Evolutionary conservation across 2,329 filamentous ascomycete genomes (phyloP).

Genomic region (Neofusicoccum umdonicola): DNA sequence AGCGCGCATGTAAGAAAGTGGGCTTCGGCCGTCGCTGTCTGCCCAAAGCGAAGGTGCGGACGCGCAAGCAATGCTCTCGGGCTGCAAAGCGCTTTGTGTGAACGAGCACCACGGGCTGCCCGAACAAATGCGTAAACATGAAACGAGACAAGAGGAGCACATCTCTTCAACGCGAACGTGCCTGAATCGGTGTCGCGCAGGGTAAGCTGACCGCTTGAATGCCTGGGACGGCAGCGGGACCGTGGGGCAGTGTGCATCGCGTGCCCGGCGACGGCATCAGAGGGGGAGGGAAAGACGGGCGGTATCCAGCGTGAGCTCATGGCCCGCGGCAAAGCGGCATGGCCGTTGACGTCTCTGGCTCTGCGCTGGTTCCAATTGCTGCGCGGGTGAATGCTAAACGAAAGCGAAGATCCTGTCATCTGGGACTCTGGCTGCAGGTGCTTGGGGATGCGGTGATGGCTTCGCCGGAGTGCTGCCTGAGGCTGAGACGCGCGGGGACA

Average conservation of each 20-base stretch:
- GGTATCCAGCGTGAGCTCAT: not conserved
- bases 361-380: not conserved
- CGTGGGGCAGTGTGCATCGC: no score
- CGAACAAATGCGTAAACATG: not conserved
- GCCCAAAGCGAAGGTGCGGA: not conserved
- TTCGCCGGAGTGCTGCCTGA: slow-evolving; percentile 5
- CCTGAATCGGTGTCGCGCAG: not conserved
- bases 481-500: slow-evolving; percentile 2
- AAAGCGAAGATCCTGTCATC: not conserved
- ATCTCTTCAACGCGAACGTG: not conserved
- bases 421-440: not conserved
- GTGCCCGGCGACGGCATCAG: no score
- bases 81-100: not conserved
- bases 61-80: not conserved
- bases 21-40: not conserved
- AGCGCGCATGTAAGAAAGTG: not conserved
- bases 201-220: slow-evolving; percentile 1
- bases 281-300: no score
- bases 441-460: not conserved
- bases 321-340: no score
- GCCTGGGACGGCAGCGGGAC: not conserved
- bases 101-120: not conserved
- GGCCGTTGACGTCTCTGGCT: no score
- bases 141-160: not conserved
- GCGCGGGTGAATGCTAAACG: not conserved